Evolutionary conservation across 352 stramenopile species (phyloP).

Genomic region (Phytophthora kernoviae): DNA sequence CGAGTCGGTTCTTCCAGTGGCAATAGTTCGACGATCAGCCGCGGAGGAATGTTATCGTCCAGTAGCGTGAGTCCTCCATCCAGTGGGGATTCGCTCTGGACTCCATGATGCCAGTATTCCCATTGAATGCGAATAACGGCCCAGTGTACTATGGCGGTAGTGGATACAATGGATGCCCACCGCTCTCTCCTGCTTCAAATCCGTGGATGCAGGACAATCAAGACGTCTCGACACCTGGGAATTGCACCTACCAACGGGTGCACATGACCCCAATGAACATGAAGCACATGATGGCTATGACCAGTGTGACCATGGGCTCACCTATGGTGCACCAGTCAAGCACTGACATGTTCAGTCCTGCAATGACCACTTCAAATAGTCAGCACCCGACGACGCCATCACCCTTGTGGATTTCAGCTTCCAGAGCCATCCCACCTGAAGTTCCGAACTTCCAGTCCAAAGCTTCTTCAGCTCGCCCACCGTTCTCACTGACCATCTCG

Average conservation of each 20-base stretch:
- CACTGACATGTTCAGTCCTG: slow-evolving; percentile 30
- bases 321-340: slow-evolving; percentile 26
- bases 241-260: slow-evolving; percentile 21
- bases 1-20: slow-evolving; percentile 8
- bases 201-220: slow-evolving; percentile 19
- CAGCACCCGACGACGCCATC: slow-evolving; percentile 5
- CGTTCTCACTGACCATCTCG: slow-evolving; percentile 36
- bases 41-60: slow-evolving; percentile 10
- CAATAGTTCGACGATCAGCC: slow-evolving; percentile 5
- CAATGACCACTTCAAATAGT: background rate
- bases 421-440: slow-evolving; percentile 2
- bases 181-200: slow-evolving; percentile 6
- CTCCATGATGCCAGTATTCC: slow-evolving; percentile 36
- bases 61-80: background rate
- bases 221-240: slow-evolving; percentile 9
- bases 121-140: slow-evolving; percentile 11
- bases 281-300: slow-evolving; percentile 38
- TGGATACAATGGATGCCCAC: slow-evolving; percentile 8
- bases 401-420: slow-evolving; percentile 27
- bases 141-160: slow-evolving; percentile 5
- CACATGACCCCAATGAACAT: slow-evolving; percentile 22
- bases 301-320: slow-evolving; percentile 15
- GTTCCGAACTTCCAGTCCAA: slow-evolving; percentile 5
- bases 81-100: slow-evolving; percentile 24
- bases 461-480: slow-evolving; percentile 12